These are phyloP conservation scores for Chondrus crispus DNA, from an alignment of 23 red algal species.

Conservation along the genomic window DNA sequence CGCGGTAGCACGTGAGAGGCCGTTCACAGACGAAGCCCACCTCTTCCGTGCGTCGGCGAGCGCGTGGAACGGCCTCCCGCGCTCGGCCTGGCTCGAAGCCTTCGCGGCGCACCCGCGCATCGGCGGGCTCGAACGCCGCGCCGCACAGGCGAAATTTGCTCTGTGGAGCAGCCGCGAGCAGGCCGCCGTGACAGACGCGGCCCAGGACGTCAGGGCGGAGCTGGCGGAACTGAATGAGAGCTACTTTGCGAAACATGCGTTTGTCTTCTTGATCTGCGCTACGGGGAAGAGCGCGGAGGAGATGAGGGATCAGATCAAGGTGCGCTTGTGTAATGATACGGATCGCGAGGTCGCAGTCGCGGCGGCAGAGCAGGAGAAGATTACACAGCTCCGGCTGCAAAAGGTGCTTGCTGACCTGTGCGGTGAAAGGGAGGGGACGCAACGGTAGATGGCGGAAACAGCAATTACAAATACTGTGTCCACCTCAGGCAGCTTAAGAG, in stretches of 20 bases:
- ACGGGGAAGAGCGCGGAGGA: neutral
- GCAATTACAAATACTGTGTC: no score
- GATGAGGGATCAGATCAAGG: neutral
- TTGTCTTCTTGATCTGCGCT: slow-evolving; percentile 26
- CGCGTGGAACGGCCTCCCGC: no score
- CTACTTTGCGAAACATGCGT: slow-evolving; percentile 25
- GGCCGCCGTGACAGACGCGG: neutral
- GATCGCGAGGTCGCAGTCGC: neutral
- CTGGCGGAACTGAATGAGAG: neutral
- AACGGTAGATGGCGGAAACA: no score
- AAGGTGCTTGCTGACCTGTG: neutral
- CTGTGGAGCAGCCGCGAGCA: neutral
- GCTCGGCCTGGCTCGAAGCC: slow-evolving; percentile 11
- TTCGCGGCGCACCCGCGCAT: slow-evolving; percentile 19
- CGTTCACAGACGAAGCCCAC: no score
- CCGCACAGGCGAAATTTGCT: neutral
- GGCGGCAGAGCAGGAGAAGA: neutral
- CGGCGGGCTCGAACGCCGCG: neutral
- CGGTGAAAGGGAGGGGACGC: no score
- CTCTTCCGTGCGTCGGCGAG: no score
- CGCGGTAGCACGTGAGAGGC: no score
- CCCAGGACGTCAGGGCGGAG: neutral
- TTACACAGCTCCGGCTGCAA: neutral
- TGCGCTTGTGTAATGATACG: neutral
- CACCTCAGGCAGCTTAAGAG: no score